These are phyloP conservation scores for Trichoderma afroharzianum DNA, from an alignment of 2,329 filamentous ascomycete genomes.

Conservation along the genomic window DNA sequence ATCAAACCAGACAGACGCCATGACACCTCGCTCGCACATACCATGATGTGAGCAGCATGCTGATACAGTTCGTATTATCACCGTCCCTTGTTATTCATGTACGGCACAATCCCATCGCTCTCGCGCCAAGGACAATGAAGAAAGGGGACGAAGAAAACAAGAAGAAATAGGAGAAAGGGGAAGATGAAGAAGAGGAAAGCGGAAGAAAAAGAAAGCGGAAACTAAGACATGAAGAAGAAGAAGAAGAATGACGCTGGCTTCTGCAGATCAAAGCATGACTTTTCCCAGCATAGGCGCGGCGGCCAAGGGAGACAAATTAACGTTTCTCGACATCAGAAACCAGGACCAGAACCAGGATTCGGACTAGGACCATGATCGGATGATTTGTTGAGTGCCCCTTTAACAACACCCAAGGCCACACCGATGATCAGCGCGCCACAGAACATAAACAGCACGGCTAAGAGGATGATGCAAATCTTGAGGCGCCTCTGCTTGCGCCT, in stretches of 20 bases:
- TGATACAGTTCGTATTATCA: neutral
- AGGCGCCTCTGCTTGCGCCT: slow-evolving; percentile 20
- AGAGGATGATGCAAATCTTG: slow-evolving; percentile 23
- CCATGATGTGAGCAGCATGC: neutral
- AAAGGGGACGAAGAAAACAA: neutral
- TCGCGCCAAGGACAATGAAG: neutral
- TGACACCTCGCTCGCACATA: slow-evolving; percentile 3
- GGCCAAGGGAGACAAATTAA: neutral
- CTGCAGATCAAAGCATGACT: neutral
- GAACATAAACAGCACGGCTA: slow-evolving; percentile 25
- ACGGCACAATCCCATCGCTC: neutral
- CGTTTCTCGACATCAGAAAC: neutral
- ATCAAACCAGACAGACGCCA: neutral
- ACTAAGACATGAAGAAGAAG: neutral
- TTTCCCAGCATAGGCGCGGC: neutral
- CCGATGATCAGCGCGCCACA: slow-evolving; percentile 27
- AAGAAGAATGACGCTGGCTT: neutral
- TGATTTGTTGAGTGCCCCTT: slow-evolving; percentile 9
- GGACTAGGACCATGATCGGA: neutral
- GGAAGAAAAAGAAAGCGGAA: neutral
- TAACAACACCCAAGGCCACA: slow-evolving; percentile 27
- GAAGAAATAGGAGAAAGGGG: neutral
- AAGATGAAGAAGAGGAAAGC: no score
- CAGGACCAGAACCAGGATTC: neutral
- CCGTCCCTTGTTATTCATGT: neutral